Conservation (phyloP, 352 stramenopile species). For the Phytophthora colocasiae region DNA sequence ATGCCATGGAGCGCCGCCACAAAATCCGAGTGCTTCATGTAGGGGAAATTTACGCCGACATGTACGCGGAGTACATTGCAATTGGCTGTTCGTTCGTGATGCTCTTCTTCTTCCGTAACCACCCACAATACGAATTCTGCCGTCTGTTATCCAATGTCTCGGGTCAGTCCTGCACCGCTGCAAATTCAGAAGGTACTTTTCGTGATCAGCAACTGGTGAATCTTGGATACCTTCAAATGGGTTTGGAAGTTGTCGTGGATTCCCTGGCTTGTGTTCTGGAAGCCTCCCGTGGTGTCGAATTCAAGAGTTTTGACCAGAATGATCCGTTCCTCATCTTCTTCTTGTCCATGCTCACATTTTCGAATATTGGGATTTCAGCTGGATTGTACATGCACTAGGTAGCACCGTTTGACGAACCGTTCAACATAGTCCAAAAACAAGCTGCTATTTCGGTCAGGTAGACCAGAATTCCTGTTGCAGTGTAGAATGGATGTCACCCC, state of each 20-base stretch:
- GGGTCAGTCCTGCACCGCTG: no score
- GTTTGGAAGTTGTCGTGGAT: conserved; percentile 30
- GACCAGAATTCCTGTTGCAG: no score
- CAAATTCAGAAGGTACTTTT: no score
- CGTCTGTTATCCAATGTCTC: no score
- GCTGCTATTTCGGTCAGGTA: no score
- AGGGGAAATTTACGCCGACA: conserved; percentile 43
- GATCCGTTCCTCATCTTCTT: conserved; percentile 25
- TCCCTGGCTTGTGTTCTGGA: conserved; percentile 31
- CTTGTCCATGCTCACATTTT: conserved; percentile 15
- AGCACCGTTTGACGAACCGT: no score
- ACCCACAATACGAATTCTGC: conserved; percentile 38
- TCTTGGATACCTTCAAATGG: conserved; percentile 19
- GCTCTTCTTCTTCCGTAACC: conserved; percentile 38
- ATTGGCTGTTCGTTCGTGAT: conserved; percentile 54
- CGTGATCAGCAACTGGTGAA: no score
- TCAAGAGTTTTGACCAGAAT: conserved; percentile 27
- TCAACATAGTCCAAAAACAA: no score
- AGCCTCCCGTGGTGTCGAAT: conserved; percentile 23
- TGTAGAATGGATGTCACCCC: no score
- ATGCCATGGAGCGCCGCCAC: conserved; percentile 7
- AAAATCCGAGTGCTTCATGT: conserved; percentile 27
- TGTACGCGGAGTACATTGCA: conserved; percentile 57
- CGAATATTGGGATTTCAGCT: conserved; percentile 31
- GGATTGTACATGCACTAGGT: conserved; percentile 12